Conservation (phyloP, 176 grass and related monocot species). For the Guadua angustifolia region DNA sequence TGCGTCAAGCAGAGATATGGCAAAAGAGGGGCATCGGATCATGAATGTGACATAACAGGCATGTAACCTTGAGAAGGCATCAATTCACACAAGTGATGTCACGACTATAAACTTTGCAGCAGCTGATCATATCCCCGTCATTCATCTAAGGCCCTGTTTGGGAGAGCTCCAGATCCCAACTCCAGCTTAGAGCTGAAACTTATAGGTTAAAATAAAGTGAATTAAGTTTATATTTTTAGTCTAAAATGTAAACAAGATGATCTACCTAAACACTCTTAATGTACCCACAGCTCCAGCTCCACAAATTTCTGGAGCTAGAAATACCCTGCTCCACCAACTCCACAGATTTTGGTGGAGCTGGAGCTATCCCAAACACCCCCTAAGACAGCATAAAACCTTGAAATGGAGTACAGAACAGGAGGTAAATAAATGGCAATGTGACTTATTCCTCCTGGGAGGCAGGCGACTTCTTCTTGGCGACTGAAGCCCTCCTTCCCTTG, state of each 20-base stretch:
- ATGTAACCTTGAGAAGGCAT: constrained; percentile 11
- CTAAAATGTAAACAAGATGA: too few relatives aligned
- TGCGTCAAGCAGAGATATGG: background rate
- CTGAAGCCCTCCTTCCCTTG: constrained; percentile 77
- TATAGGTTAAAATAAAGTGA: too few relatives aligned
- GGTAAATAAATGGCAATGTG: constrained; percentile 38
- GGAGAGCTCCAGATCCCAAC: too few relatives aligned
- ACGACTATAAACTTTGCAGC: constrained; percentile 13
- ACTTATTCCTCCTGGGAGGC: constrained; percentile 50
- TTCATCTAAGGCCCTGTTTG: too few relatives aligned
- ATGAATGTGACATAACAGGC: background rate
- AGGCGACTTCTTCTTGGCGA: constrained; percentile 82
- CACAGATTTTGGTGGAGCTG: too few relatives aligned
- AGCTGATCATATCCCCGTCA: background rate
- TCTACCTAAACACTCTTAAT: too few relatives aligned
- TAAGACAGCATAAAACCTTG: background rate
- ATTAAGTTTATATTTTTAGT: too few relatives aligned
- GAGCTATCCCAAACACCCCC: too few relatives aligned
- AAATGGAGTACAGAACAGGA: background rate
- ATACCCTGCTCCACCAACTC: too few relatives aligned
- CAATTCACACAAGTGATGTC: background rate
- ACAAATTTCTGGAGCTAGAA: too few relatives aligned
- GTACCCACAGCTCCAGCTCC: too few relatives aligned
- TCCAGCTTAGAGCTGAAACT: too few relatives aligned
- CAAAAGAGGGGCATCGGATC: background rate